A percentile compares a stretch with the other conserved stretches of the same genome.
These are phyloP conservation scores for Cucumis variabilis DNA, from an alignment of 331 rosid genomes.

Conservation along the genomic window DNA sequence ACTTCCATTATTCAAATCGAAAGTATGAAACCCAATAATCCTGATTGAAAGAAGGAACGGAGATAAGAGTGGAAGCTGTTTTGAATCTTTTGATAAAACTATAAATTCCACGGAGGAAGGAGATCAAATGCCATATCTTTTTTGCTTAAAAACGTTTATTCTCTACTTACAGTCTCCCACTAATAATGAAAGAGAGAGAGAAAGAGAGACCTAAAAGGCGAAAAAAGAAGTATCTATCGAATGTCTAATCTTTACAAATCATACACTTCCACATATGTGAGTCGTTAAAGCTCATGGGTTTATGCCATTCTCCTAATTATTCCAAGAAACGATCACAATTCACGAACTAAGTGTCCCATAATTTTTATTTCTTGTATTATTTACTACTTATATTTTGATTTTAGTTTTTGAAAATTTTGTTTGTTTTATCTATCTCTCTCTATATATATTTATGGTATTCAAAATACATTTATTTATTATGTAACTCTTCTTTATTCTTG, in stretches of 20 bases:
- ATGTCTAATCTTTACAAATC: conserved; percentile 25
- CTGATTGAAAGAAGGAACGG: not conserved
- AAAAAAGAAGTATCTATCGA: not conserved
- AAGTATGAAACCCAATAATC: conserved; percentile 5
- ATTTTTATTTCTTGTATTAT: no score
- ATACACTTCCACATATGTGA: not conserved
- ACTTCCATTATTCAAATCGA: conserved; percentile 1
- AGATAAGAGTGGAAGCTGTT: not conserved
- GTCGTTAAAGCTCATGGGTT: not conserved
- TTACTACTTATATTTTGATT: no score
- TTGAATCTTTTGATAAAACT: not conserved
- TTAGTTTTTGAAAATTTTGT: no score
- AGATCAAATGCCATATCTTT: conserved; percentile 13
- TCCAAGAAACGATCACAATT: no score
- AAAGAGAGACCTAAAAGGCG: not conserved
- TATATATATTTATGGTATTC: no score
- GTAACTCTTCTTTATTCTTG: no score
- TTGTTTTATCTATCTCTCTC: no score
- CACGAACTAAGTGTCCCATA: no score
- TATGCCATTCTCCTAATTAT: no score
- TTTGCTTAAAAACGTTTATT: not conserved
- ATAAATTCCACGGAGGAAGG: not conserved
- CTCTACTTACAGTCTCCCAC: not conserved
- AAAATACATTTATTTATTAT: no score
- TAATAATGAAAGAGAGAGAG: conserved; percentile 23